These are phyloP conservation scores for Talaromyces sp. DNA, from an alignment of 2,329 filamentous ascomycete species.

Conservation along the genomic window DNA sequence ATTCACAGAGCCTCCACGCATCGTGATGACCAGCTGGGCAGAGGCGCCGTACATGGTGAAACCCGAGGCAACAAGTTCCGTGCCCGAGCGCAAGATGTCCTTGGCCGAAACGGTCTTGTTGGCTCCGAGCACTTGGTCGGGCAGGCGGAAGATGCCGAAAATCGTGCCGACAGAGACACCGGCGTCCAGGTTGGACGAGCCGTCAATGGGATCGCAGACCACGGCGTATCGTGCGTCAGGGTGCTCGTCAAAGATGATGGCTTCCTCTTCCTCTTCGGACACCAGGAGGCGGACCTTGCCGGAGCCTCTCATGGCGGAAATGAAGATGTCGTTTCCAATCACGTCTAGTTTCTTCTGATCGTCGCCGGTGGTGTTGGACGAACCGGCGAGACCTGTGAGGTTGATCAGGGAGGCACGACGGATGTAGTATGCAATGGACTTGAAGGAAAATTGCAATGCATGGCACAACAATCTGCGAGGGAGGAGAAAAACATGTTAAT, in stretches of 20 bases:
- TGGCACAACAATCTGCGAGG: conserved; percentile 78
- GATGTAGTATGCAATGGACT: conserved; percentile 99
- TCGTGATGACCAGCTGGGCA: conserved; percentile 92
- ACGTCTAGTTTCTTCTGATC: conserved; percentile 99
- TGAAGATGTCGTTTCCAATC: conserved; percentile 97
- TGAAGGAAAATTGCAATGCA: conserved; percentile 98
- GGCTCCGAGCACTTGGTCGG: conserved; percentile 53
- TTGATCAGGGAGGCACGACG: conserved; percentile 92
- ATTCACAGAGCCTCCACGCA: conserved; percentile 88
- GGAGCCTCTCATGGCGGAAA: conserved; percentile 88
- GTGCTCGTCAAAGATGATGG: conserved; percentile 77
- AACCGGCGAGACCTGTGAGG: conserved; percentile 89
- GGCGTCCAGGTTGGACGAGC: conserved; percentile 93
- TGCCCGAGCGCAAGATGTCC: conserved; percentile 83
- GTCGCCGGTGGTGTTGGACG: conserved; percentile 91
- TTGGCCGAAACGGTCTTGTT: conserved; percentile 57
- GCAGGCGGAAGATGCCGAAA: conserved; percentile 88
- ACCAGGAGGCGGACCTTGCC: conserved; percentile 87
- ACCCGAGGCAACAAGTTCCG: conserved; percentile 86
- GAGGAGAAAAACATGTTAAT: neutral
- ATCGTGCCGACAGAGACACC: conserved; percentile 98
- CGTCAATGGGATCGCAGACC: conserved; percentile 96
- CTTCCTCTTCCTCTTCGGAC: conserved; percentile 95
- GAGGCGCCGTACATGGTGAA: conserved; percentile 99
- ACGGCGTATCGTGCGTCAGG: conserved; percentile 81